Percentiles rank a stretch among this genome's conserved stretches.
These are phyloP conservation scores for Rhizopogon sp. DNA, from an alignment of 768 basidiomycete species.

Conservation along the genomic window DNA sequence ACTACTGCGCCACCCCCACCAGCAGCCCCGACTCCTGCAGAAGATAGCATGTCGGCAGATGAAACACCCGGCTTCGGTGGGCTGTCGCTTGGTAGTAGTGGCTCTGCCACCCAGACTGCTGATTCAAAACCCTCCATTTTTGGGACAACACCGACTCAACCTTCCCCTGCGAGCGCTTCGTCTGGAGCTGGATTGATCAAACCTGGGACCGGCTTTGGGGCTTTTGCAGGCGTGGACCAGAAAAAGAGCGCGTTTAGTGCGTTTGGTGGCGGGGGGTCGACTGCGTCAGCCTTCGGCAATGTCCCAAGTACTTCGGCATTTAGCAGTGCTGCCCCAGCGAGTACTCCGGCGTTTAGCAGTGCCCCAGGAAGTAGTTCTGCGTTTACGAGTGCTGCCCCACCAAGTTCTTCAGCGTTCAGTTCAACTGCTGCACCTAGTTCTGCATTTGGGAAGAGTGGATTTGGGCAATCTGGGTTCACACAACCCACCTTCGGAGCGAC, in stretches of 20 bases:
- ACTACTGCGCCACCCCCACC: not conserved
- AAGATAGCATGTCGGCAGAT: conserved; percentile 30
- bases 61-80: conserved; percentile 25
- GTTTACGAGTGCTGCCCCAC: conserved; percentile 15
- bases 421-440: conserved; percentile 8
- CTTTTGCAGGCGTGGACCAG: conserved; percentile 18
- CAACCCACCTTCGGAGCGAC: conserved; percentile 33
- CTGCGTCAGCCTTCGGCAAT: not conserved
- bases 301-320: not conserved
- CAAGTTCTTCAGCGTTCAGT: conserved; percentile 12
- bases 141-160: conserved; percentile 15
- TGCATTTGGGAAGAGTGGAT: conserved; percentile 13
- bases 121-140: conserved; percentile 28
- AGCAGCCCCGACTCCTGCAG: conserved; percentile 7
- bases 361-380: no score
- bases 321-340: conserved; percentile 14
- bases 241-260: conserved; percentile 19
- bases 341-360: not conserved
- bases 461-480: conserved; percentile 32
- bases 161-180: conserved; percentile 6
- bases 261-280: conserved; percentile 6
- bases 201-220: conserved; percentile 31
- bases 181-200: conserved; percentile 21
- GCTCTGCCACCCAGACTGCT: conserved; percentile 16
- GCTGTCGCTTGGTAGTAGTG: conserved; percentile 24